A percentile compares a stretch with the other conserved stretches of the same genome.
Evolutionary conservation across 164 flowering plant genomes (phyloP).

Genomic region (Nymphaea thermarum): DNA sequence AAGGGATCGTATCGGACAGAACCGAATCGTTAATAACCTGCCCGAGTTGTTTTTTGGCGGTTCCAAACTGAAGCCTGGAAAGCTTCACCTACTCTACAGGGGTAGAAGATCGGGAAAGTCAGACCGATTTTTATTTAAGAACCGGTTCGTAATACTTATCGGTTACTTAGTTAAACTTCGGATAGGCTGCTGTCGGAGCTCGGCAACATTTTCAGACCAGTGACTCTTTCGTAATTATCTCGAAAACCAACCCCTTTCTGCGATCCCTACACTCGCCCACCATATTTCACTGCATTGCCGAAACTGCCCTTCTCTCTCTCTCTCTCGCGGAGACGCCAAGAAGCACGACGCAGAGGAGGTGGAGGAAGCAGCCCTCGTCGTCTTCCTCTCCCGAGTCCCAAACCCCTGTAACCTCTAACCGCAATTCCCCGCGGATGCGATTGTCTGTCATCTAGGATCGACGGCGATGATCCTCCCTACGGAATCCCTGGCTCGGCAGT

Average conservation of each 20-base stretch:
- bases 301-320: slow-evolving; percentile 5
- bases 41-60: no score
- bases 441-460: neutral
- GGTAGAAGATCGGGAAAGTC: no score
- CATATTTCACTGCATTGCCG: slow-evolving; percentile 2
- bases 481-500: neutral
- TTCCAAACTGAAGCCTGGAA: no score
- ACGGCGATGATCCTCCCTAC: neutral
- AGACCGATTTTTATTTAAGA: no score
- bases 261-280: neutral
- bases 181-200: no score
- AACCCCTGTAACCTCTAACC: neutral
- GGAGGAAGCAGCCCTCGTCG: neutral
- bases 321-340: slow-evolving; percentile 33
- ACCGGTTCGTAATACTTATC: no score
- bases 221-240: neutral
- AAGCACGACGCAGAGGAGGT: neutral
- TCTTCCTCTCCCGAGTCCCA: neutral
- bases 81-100: no score
- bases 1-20: no score
- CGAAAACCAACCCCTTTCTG: neutral
- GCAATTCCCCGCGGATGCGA: neutral
- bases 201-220: no score
- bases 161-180: no score
- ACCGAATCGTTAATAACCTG: no score